Evolutionary conservation across 768 basidiomycete genomes (phyloP).

Genomic region (Trametes punicea): DNA sequence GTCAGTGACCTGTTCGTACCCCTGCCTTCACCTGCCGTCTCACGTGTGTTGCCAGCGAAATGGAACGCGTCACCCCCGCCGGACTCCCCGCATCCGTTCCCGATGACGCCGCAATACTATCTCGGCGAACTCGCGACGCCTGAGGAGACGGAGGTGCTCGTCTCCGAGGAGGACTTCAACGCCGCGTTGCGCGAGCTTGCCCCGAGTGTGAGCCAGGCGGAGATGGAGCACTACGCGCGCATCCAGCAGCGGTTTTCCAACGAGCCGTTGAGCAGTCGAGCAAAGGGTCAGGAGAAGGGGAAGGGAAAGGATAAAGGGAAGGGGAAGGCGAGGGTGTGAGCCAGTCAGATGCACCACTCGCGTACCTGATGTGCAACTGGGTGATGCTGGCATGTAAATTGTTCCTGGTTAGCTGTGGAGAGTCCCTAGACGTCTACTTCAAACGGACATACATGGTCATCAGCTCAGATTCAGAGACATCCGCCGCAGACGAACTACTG

Average conservation of each 20-base stretch:
- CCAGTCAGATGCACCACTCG: background rate
- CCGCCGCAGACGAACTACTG: background rate
- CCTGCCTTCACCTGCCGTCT: background rate
- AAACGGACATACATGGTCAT: too few species aligned
- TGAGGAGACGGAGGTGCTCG: slow-evolving; percentile 71
- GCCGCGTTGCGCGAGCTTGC: slow-evolving; percentile 65
- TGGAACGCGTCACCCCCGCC: slow-evolving; percentile 44
- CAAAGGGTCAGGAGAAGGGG: background rate
- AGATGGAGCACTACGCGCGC: slow-evolving; percentile 78
- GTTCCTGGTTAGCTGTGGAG: too few species aligned
- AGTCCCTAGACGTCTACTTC: too few species aligned
- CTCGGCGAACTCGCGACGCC: slow-evolving; percentile 75
- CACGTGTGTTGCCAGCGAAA: slow-evolving; percentile 16
- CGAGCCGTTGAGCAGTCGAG: slow-evolving; percentile 5
- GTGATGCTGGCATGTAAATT: too few species aligned
- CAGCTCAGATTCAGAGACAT: too few species aligned
- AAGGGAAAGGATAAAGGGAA: background rate
- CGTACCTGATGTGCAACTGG: too few species aligned
- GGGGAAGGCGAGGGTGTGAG: background rate
- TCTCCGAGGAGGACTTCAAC: slow-evolving; percentile 73
- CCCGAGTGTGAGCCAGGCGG: slow-evolving; percentile 80
- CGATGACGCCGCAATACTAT: slow-evolving; percentile 87
- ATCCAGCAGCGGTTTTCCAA: slow-evolving; percentile 69
- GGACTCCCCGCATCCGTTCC: slow-evolving; percentile 50
- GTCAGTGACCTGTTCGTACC: slow-evolving; percentile 36